phyloP scores from a whole-genome alignment of 2,329 filamentous ascomycete genomes.

The Aspergillus proliferans region DNA sequence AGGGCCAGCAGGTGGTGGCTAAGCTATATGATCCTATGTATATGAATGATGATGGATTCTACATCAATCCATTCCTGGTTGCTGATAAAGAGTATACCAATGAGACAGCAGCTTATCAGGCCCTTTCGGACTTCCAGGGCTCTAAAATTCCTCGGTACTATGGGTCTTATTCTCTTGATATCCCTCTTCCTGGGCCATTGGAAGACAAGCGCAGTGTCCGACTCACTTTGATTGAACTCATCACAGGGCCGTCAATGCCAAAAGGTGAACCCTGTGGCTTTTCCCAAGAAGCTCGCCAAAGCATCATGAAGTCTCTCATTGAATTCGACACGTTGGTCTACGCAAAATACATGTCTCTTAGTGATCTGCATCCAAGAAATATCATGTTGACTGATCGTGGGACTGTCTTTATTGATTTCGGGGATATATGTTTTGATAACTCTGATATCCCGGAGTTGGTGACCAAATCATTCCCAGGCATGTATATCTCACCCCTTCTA shows the following conservation, averaged over 20 bases:
- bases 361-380: constrained; percentile 13
- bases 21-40: constrained; percentile 21
- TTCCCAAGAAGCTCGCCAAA: constrained; percentile 9
- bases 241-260: constrained; percentile 12
- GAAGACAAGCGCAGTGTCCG: constrained; percentile 9
- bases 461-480: constrained; percentile 7
- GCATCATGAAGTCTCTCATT: constrained; percentile 16
- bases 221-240: constrained; percentile 19
- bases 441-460: constrained; percentile 1
- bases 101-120: constrained; percentile 13
- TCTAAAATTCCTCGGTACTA: constrained; percentile 15
- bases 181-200: constrained; percentile 6
- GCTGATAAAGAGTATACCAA: constrained; percentile 20
- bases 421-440: constrained; percentile 7
- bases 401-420: constrained; percentile 16
- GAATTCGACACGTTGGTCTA: constrained; percentile 15
- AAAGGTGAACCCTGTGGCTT: constrained; percentile 7
- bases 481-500: constrained; percentile 14
- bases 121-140: constrained; percentile 13
- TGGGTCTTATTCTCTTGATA: constrained; percentile 17
- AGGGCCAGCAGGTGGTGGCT: constrained; percentile 11
- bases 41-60: constrained; percentile 14
- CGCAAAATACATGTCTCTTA: constrained; percentile 9
- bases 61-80: constrained; percentile 16
- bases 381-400: constrained; percentile 6